Conservation (phyloP, 2,329 filamentous ascomycete species). For the Neurospora crassa region DNA sequence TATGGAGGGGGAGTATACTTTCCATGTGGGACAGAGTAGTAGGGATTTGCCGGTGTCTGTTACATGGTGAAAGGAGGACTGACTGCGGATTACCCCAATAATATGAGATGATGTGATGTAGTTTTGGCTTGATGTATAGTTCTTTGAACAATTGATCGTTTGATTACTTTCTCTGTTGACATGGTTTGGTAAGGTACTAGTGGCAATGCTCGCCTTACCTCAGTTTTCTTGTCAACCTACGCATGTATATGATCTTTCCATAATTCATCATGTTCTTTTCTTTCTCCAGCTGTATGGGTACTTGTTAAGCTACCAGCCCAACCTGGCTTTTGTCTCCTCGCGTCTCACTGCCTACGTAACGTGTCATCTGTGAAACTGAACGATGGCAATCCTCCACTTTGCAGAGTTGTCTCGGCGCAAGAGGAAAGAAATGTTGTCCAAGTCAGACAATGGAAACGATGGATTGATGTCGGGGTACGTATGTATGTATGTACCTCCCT, state of each 20-base stretch:
- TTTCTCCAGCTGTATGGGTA: neutral
- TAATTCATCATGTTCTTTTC: neutral
- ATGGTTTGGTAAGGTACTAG: too few relatives aligned
- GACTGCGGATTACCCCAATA: neutral
- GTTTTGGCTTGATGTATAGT: neutral
- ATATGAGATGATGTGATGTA: neutral
- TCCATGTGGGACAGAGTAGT: slow-evolving; percentile 18
- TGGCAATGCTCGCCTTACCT: too few relatives aligned
- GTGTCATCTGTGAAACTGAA: too few relatives aligned
- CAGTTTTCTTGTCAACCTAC: neutral
- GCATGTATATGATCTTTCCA: neutral
- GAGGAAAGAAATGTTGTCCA: neutral
- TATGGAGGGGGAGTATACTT: slow-evolving; percentile 15
- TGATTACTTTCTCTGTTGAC: neutral
- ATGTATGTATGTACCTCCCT: too few relatives aligned
- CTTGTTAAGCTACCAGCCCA: too few relatives aligned
- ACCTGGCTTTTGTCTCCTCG: too few relatives aligned
- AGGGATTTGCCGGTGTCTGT: slow-evolving; percentile 12
- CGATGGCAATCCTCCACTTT: too few relatives aligned
- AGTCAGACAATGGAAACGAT: neutral
- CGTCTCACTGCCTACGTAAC: too few relatives aligned
- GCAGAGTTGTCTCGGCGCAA: too few relatives aligned
- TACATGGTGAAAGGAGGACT: slow-evolving; percentile 11
- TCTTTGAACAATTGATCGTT: neutral
- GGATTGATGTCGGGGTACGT: neutral